Base-by-base conservation (phyloP, 106 monocot species). In the Dioscorea alata region DNA sequence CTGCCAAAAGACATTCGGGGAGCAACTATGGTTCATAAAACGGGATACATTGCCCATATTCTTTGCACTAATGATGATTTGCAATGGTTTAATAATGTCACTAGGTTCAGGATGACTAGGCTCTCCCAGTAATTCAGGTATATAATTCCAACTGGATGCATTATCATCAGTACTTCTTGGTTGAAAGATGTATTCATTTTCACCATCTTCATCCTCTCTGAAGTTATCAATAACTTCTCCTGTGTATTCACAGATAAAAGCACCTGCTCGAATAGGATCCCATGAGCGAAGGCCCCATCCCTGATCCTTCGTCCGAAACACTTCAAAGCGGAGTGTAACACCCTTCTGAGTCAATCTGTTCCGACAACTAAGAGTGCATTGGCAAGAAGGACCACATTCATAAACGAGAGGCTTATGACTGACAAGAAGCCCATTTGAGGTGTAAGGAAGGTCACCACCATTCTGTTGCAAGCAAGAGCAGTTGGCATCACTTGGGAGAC, bases 11-110 rank as follows among this genome's bases (percentile, higher is more conserved):
- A 81, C 73, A 72, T 92, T 92, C 16, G 92, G 88, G 13, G 82
- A 80, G 59, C 92, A 92, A 67, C 92, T 92, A 66, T 92, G 92
- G 62, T 92, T 92, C 78, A 92, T 92, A 68, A 92, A 92, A 12
- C 92, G 85, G 23, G 92, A 76, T 22, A 92, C 31, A 33, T 92
- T 92, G 6, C 92, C 92, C 58, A 76, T 71, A 18, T 74, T 83
- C 61, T 62, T 88, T 13, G 92, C 85, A 74, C 65, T 88, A 48
- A 92, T 76, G 54, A 64, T 71, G 21, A 92, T 69, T 23, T 85
- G 73, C 20, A 82, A 72, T 51, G 76, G 63, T 66, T 65, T 74
- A 50, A 66, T 75, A 60, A 20, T 14, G 23, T 82, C 85, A 58
- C 42, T 70, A 22, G 72, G 62, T 18, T 73, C 70, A 57, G 67